Evolutionary conservation across 768 basidiomycete species (phyloP).

Genomic region (Collybiopsis confluens): DNA sequence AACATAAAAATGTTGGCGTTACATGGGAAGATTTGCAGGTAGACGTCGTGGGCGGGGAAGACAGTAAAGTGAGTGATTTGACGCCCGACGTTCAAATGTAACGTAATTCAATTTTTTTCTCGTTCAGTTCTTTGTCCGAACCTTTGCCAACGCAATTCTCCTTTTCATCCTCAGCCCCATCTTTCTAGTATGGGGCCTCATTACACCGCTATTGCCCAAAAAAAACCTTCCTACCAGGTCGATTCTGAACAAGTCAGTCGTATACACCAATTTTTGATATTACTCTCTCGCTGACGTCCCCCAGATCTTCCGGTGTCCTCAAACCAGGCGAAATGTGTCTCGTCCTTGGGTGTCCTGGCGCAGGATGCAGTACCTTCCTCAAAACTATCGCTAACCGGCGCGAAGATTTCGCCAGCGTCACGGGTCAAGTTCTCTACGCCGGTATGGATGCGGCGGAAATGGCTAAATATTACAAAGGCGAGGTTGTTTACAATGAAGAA

Average conservation of each 20-base stretch:
- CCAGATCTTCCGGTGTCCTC: constrained; percentile 61
- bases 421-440: constrained; percentile 77
- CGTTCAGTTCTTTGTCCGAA: constrained; percentile 51
- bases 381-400: constrained; percentile 79
- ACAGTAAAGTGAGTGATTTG: constrained; percentile 45
- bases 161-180: constrained; percentile 51
- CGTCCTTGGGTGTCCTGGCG: constrained; percentile 77
- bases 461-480: constrained; percentile 71
- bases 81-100: not conserved
- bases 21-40: constrained; percentile 71
- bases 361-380: constrained; percentile 85
- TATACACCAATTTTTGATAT: not conserved
- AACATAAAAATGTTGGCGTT: constrained; percentile 73
- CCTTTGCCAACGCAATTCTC: constrained; percentile 53
- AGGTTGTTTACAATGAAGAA: constrained; percentile 77
- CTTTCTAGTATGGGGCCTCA: constrained; percentile 39
- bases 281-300: not conserved
- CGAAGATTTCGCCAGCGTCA: constrained; percentile 55
- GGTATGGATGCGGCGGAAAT: constrained; percentile 77
- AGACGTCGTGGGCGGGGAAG: constrained; percentile 48
- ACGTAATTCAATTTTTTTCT: not conserved
- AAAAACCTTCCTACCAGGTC: constrained; percentile 38
- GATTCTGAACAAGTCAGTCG: constrained; percentile 53
- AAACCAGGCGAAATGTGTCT: constrained; percentile 86
- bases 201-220: constrained; percentile 35